Base-by-base conservation (phyloP, 2,329 filamentous ascomycete species). In the Trichoderma pleuroti region DNA sequence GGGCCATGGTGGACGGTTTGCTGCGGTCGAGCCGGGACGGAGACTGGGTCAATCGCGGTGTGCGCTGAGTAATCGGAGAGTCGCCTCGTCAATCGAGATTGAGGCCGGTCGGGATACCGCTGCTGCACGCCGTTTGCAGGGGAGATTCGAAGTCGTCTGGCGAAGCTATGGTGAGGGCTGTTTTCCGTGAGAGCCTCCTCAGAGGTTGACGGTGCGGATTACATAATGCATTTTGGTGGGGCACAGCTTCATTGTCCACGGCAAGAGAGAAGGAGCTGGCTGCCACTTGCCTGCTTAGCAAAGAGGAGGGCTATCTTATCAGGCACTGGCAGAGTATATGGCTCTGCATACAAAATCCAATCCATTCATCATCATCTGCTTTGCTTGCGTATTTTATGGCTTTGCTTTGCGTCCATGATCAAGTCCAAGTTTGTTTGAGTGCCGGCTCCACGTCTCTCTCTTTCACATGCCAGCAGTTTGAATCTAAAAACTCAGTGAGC, bases 1-100 rank as follows among this genome's bases (percentile, higher is more conserved):
- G 94, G 86, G 92, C 91, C 95, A 98, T 98, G 80, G 75, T 90
- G 86, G 81, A 78, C 79, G 70, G 72, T 70, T 70, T 36, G 68
- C 73, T 70, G 74, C 70, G 68, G 70, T 71, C 71, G 74, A 67
- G 21, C 49, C 36, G 39, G 60, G 70, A 65, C 42, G 11, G 42
- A 36, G 16, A 28, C 30, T 4, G 69, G 36, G 54, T 68, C 71
- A 72, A 71, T 72, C 69, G 68, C 60, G 21, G 36, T 59, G 28
- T 28, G 59, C 21, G n/a, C 39, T 34, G 59, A 68, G 21, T 26
- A 36, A 16, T 52, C 30, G 42, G 3, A 39, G 39, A 52, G 56
- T 61, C 56, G 66, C 39, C 42, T 68, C 56, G 66, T 57, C 39
- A 61, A 24, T 68, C 57, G 46, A 67, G 30, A 26, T 28, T 24